Percentiles rank a stretch among this genome's conserved stretches.
Evolutionary conservation across 2,329 filamentous ascomycete genomes (phyloP).

Genomic region (Pseudogymnoascus sp.): DNA sequence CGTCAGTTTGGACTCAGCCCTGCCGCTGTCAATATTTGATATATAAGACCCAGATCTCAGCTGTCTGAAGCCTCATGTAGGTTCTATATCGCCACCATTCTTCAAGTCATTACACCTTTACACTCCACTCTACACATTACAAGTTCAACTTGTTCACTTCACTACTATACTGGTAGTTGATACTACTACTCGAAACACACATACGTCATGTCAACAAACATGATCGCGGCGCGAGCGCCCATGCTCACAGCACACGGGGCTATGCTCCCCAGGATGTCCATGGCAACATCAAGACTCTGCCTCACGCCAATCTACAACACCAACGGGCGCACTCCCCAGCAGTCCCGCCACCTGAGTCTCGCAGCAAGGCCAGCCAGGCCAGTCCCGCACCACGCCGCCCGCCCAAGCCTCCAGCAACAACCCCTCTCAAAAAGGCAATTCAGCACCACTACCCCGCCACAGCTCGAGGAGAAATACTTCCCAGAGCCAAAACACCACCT

Average conservation of each 20-base stretch:
- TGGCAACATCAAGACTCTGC: neutral
- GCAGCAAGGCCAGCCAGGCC: neutral
- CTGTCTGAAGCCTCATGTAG: neutral
- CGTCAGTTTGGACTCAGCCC: neutral
- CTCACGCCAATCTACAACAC: neutral
- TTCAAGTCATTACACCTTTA: neutral
- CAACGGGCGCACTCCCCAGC: neutral
- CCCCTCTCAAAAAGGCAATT: conserved; percentile 27
- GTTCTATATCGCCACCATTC: conserved; percentile 2
- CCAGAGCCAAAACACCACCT: conserved; percentile 27
- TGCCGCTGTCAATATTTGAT: neutral
- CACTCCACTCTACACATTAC: conserved; percentile 1
- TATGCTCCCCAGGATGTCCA: neutral
- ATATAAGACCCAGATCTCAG: conserved; percentile 6
- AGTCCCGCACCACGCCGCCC: neutral
- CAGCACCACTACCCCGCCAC: conserved; percentile 33
- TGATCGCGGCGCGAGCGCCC: conserved; percentile 1
- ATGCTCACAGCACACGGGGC: neutral
- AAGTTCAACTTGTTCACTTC: neutral
- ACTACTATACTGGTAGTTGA: neutral
- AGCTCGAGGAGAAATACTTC: conserved; percentile 34
- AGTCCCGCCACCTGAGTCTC: conserved; percentile 7
- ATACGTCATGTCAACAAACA: conserved; percentile 4
- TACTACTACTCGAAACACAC: neutral
- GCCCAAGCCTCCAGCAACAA: neutral